phyloP scores from a whole-genome alignment of 2,329 filamentous ascomycete genomes.

The Ophiosphaerella herpotricha region DNA sequence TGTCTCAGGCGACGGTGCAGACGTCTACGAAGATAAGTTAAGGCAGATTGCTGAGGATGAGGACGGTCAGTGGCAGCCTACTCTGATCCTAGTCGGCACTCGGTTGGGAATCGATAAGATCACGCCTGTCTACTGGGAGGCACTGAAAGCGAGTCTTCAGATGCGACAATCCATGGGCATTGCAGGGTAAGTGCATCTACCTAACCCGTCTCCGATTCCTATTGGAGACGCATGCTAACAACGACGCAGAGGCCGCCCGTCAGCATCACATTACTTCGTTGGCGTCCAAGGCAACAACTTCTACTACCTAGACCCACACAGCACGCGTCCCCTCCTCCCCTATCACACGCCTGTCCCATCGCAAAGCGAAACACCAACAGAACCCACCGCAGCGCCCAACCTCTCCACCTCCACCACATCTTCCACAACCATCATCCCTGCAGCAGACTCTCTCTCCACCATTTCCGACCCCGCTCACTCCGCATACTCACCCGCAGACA shows the following conservation, averaged over 20 bases:
- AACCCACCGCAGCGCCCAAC: conserved; percentile 12
- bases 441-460: conserved; percentile 1
- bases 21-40: conserved; percentile 91
- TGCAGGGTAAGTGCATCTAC: conserved; percentile 69
- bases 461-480: conserved; percentile 42
- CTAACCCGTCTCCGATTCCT: neutral
- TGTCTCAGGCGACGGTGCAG: conserved; percentile 83
- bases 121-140: conserved; percentile 92
- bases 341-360: conserved; percentile 49
- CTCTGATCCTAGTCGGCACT: conserved; percentile 85
- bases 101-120: conserved; percentile 92
- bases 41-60: conserved; percentile 74
- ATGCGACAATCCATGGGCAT: conserved; percentile 95
- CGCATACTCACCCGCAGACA: conserved; percentile 71
- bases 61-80: conserved; percentile 73
- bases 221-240: conserved; percentile 9
- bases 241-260: conserved; percentile 75
- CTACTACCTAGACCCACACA: conserved; percentile 95
- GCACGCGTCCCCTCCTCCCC: conserved; percentile 75
- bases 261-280: conserved; percentile 81
- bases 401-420: conserved; percentile 22
- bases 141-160: conserved; percentile 81
- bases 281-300: conserved; percentile 75
- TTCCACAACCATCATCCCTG: conserved; percentile 28
- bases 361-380: neutral